These are phyloP conservation scores for Trametes versicolor DNA, from an alignment of 1,284 basidiomycete species.

Conservation along the genomic window DNA sequence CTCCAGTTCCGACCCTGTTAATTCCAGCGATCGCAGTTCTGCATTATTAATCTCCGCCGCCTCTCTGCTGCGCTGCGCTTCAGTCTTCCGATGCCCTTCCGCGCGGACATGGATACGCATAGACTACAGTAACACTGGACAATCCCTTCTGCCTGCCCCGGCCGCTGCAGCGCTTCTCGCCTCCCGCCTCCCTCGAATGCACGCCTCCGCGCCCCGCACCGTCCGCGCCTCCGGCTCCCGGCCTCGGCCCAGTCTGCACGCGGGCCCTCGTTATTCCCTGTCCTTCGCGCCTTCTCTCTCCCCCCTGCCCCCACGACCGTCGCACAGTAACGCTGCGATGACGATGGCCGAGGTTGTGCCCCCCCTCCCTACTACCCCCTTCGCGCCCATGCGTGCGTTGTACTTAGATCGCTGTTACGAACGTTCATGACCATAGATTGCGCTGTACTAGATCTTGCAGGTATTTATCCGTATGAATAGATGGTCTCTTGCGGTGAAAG, in stretches of 20 bases:
- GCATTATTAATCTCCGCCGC: not conserved
- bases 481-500: not conserved
- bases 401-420: constrained; percentile 8
- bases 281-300: not conserved
- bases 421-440: constrained; percentile 14
- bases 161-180: not conserved
- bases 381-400: not conserved
- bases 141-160: constrained; percentile 5
- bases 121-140: constrained; percentile 11
- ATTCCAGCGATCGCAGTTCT: not conserved
- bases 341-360: not conserved
- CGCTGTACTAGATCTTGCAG: constrained; percentile 12
- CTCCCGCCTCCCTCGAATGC: not conserved
- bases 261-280: not conserved
- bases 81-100: not conserved
- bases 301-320: not conserved
- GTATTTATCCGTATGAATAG: constrained; percentile 18
- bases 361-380: not conserved
- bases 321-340: not conserved
- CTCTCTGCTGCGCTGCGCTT: not conserved
- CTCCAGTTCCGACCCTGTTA: not conserved
- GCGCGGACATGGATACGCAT: constrained; percentile 12
- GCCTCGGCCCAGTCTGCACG: not conserved
- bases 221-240: not conserved
- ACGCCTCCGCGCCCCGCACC: not conserved